Evolutionary conservation across 306 rosid species (phyloP).

Genomic region (Cucumis melo): DNA sequence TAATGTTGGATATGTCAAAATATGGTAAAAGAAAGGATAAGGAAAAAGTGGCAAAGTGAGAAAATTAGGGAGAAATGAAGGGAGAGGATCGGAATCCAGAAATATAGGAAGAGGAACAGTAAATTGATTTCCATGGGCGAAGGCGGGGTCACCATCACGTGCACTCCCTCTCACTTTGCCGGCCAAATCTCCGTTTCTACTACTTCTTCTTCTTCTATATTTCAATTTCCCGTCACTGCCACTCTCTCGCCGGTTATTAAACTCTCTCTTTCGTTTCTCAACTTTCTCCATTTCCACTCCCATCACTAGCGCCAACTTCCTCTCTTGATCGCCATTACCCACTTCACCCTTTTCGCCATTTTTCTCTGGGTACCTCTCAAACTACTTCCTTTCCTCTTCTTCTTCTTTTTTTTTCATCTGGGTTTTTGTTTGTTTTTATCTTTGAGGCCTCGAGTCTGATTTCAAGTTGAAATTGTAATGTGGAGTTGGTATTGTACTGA

Average conservation of each 20-base stretch:
- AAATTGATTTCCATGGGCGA: slow-evolving; percentile 24
- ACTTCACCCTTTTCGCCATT: background rate
- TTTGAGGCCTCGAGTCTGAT: slow-evolving; percentile 6
- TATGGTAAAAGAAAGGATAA: background rate
- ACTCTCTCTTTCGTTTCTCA: background rate
- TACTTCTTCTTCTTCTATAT: background rate
- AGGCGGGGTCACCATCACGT: slow-evolving; percentile 24
- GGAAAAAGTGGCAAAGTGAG: background rate
- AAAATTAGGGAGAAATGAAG: background rate
- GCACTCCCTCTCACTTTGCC: slow-evolving; percentile 41
- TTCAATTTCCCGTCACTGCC: slow-evolving; percentile 1
- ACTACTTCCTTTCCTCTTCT: background rate
- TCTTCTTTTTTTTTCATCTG: background rate
- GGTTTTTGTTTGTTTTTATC: background rate
- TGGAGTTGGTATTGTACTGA: background rate
- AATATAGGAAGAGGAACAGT: background rate
- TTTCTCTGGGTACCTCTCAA: slow-evolving; percentile 10
- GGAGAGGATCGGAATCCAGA: background rate
- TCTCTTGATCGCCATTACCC: background rate
- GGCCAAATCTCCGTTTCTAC: slow-evolving; percentile 30
- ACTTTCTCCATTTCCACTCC: background rate
- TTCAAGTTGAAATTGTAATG: background rate
- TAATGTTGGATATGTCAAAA: background rate
- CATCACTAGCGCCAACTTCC: background rate
- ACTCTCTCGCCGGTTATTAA: background rate